These are phyloP conservation scores for Pythium periplocum DNA, from an alignment of 352 stramenopile genomes.

Conservation along the genomic window DNA sequence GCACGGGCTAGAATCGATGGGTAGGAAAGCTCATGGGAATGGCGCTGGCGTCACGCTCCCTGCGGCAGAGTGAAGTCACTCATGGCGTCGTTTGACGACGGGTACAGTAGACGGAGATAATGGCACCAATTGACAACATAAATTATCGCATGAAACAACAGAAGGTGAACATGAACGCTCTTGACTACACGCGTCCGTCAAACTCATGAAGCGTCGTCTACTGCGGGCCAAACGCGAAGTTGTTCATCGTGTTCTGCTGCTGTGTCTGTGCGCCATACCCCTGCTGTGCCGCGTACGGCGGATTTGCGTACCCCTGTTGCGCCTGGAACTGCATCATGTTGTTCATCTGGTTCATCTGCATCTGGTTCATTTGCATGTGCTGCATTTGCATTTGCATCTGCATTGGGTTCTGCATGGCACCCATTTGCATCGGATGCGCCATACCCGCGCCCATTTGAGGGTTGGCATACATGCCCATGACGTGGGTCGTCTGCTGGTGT, in stretches of 20 bases:
- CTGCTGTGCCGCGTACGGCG: not conserved
- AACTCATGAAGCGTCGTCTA: not conserved
- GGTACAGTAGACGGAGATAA: no score
- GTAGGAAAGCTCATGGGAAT: constrained; percentile 5
- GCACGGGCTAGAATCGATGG: constrained; percentile 5
- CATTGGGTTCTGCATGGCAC: constrained; percentile 22
- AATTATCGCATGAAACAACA: no score
- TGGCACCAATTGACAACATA: no score
- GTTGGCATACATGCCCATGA: constrained; percentile 25
- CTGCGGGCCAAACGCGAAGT: not conserved
- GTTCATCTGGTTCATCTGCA: constrained; percentile 26
- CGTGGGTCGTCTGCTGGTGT: constrained; percentile 29
- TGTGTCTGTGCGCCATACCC: not conserved
- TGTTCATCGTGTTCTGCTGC: constrained; percentile 2
- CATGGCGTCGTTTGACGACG: no score
- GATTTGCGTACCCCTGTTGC: constrained; percentile 1
- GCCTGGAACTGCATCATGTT: constrained; percentile 33
- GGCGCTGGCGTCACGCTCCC: constrained; percentile 5
- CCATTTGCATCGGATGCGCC: constrained; percentile 15
- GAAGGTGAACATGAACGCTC: no score
- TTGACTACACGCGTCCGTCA: no score
- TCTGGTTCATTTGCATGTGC: not conserved
- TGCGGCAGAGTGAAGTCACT: constrained; percentile 3
- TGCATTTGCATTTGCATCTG: constrained; percentile 26
- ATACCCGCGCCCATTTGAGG: not conserved